These are phyloP conservation scores for Mycena polygramma DNA, from an alignment of 768 basidiomycete species.

Conservation along the genomic window DNA sequence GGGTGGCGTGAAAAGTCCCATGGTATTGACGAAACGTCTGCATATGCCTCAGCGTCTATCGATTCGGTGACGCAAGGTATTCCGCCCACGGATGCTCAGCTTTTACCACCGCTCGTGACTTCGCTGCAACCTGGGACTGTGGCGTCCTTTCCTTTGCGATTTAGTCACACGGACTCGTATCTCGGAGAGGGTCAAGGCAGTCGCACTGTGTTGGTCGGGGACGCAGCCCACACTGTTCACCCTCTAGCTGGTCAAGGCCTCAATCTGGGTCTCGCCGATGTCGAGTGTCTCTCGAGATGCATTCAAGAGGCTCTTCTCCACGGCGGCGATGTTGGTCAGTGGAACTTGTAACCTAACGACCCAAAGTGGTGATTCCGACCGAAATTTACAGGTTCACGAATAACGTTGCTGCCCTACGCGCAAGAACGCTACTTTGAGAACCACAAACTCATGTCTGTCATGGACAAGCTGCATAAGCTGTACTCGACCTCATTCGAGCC, in stretches of 20 bases:
- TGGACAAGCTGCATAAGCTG: conserved; percentile 92
- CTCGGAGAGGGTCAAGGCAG: conserved; percentile 75
- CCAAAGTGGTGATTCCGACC: neutral
- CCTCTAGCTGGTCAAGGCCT: conserved; percentile 97
- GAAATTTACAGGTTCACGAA: conserved; percentile 71
- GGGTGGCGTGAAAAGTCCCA: conserved; percentile 82
- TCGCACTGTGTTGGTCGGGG: conserved; percentile 92
- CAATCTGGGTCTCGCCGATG: conserved; percentile 94
- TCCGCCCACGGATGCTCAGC: conserved; percentile 70
- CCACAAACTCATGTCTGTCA: conserved; percentile 84
- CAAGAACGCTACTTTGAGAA: conserved; percentile 88
- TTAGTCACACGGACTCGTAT: conserved; percentile 90
- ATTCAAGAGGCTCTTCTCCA: conserved; percentile 67
- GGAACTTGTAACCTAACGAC: neutral
- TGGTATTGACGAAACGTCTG: conserved; percentile 71
- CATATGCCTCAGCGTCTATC: conserved; percentile 66
- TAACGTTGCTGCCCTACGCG: conserved; percentile 81
- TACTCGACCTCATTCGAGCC: conserved; percentile 77
- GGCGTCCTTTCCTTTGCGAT: conserved; percentile 92
- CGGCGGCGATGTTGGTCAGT: conserved; percentile 89
- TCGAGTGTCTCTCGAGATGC: conserved; percentile 75
- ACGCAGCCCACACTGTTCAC: conserved; percentile 95
- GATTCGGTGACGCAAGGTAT: conserved; percentile 55
- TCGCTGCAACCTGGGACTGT: conserved; percentile 78
- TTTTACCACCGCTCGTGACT: conserved; percentile 81